These are phyloP conservation scores for Chytriomyces sp. DNA, from an alignment of 192 early-diverging fungal species.

Conservation along the genomic window DNA sequence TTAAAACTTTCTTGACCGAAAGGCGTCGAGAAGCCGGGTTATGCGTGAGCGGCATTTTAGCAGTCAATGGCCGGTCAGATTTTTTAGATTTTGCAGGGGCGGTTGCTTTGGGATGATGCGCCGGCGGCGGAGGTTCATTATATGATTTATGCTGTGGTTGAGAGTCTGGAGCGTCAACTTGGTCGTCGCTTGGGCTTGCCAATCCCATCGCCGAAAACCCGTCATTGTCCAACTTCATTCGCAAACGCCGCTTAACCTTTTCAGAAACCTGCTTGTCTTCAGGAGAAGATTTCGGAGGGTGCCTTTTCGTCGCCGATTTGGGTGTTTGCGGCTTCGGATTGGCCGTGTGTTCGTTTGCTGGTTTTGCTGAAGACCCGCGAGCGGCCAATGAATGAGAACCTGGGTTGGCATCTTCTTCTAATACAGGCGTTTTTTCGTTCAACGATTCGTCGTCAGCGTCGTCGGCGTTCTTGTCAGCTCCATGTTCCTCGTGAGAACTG, in stretches of 20 bases:
- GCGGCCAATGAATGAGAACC: too few relatives aligned
- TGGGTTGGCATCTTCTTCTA: too few relatives aligned
- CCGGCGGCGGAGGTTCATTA: conserved; percentile 20
- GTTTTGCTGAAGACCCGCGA: too few relatives aligned
- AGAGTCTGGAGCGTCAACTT: background rate
- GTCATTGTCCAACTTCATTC: conserved; percentile 10
- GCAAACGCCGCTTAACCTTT: conserved; percentile 5
- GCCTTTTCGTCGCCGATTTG: background rate
- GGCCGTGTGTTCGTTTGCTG: too few relatives aligned
- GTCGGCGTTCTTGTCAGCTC: too few relatives aligned
- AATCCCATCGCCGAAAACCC: conserved; percentile 32
- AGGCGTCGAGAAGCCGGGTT: too few relatives aligned
- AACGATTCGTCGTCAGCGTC: too few relatives aligned
- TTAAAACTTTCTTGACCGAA: too few relatives aligned
- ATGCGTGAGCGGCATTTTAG: too few relatives aligned
- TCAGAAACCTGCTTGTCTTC: background rate
- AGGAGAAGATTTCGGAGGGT: background rate
- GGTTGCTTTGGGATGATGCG: conserved; percentile 15
- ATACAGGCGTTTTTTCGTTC: too few relatives aligned
- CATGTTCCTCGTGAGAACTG: too few relatives aligned
- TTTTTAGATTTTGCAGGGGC: background rate
- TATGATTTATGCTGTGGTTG: conserved; percentile 7
- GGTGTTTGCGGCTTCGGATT: background rate
- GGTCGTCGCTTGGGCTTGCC: background rate
- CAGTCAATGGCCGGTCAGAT: too few relatives aligned